A percentile compares a stretch with the other conserved stretches of the same genome.
phyloP scores from a whole-genome alignment of 73 alveolate genomes.

The Paramecium octaurelia region DNA sequence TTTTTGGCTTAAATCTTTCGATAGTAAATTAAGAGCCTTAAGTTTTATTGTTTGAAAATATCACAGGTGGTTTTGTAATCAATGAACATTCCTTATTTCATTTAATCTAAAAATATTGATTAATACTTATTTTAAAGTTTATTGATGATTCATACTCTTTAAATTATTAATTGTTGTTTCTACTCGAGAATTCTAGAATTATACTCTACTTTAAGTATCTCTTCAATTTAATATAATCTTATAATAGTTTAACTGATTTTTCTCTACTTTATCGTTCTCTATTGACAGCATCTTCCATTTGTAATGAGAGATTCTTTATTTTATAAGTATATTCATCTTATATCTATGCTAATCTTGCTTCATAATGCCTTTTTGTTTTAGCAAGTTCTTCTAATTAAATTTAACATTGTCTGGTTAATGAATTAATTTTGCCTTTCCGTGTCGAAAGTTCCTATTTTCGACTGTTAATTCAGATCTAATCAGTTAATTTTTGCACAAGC shows the following conservation, averaged over 20 bases:
- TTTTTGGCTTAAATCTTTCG: too few relatives aligned
- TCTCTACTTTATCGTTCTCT: slow-evolving; percentile 19
- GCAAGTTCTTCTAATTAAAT: slow-evolving; percentile 14
- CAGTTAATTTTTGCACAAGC: background rate
- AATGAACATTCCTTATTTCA: slow-evolving; percentile 29
- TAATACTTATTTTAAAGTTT: background rate
- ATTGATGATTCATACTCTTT: slow-evolving; percentile 9
- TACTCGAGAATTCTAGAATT: background rate
- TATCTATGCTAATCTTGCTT: slow-evolving; percentile 23
- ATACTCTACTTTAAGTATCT: background rate
- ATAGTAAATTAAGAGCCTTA: too few relatives aligned
- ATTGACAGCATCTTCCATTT: slow-evolving; percentile 12
- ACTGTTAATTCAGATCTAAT: slow-evolving; percentile 39
- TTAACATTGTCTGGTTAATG: background rate
- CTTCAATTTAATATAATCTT: slow-evolving; percentile 27
- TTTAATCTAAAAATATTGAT: background rate
- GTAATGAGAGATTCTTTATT: background rate
- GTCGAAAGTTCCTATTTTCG: slow-evolving; percentile 17
- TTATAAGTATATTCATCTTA: slow-evolving; percentile 38
- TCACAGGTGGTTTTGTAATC: too few relatives aligned
- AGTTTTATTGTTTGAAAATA: too few relatives aligned
- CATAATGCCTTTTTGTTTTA: slow-evolving; percentile 41
- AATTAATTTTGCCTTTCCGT: background rate
- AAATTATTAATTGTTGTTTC: background rate
- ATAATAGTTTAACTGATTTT: slow-evolving; percentile 1